Conservation (phyloP, 2,329 filamentous ascomycete species). For the Aciculosporium take region DNA sequence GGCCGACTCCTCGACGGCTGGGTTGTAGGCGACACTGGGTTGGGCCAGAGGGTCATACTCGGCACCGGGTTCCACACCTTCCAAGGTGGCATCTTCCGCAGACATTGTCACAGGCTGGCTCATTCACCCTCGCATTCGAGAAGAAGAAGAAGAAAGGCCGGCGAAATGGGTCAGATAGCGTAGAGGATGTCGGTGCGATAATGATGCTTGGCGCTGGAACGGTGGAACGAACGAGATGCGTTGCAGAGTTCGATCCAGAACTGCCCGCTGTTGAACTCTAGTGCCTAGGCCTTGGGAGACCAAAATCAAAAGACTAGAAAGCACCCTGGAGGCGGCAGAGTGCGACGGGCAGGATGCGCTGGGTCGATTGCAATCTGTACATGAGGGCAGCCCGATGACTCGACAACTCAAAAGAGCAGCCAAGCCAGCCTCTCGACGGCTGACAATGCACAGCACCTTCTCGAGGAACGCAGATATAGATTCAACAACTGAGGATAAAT, state of each 20-base stretch:
- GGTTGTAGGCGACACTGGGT: conserved; percentile 34
- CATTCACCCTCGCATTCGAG: background rate
- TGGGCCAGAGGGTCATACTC: conserved; percentile 42
- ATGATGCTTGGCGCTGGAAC: background rate
- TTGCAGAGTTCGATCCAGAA: background rate
- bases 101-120: conserved; percentile 16
- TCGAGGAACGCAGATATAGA: background rate
- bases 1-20: conserved; percentile 38
- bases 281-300: background rate
- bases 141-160: background rate
- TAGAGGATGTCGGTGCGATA: background rate
- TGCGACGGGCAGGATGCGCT: background rate
- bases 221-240: background rate
- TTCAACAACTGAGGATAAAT: background rate
- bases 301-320: background rate
- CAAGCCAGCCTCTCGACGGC: conserved; percentile 1
- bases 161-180: background rate
- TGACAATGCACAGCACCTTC: conserved; percentile 1
- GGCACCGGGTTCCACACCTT: conserved; percentile 38
- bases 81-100: conserved; percentile 32
- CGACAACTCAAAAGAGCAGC: background rate
- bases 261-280: background rate
- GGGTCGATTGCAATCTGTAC: background rate
- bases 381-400: background rate
- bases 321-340: background rate